A percentile compares a stretch with the other conserved stretches of the same genome.
Evolutionary conservation across 2,329 filamentous ascomycete species (phyloP).

Genomic region (Penicillium decumbens): DNA sequence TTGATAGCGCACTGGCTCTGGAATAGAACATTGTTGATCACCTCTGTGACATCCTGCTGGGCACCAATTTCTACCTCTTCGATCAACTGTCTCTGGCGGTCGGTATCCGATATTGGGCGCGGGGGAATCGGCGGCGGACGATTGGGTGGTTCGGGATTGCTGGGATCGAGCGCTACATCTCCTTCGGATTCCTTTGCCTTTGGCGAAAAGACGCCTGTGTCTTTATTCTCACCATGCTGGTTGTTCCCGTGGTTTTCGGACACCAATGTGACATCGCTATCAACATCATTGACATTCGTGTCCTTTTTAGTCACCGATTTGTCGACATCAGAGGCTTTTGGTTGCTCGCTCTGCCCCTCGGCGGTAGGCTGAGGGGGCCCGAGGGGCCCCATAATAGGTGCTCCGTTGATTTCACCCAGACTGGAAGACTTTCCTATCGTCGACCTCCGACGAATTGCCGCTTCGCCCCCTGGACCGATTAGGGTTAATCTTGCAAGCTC

Average conservation of each 20-base stretch:
- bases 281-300: constrained; percentile 26
- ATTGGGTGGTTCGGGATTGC: constrained; percentile 36
- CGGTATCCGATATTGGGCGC: constrained; percentile 39
- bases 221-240: constrained; percentile 34
- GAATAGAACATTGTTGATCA: constrained; percentile 87
- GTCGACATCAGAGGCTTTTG: constrained; percentile 7
- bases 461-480: constrained; percentile 55
- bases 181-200: constrained; percentile 5
- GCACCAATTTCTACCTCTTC: constrained; percentile 57
- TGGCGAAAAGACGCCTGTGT: constrained; percentile 32
- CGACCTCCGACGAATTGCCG: constrained; percentile 48
- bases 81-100: constrained; percentile 37
- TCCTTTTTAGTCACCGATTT: constrained; percentile 23
- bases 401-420: constrained; percentile 44
- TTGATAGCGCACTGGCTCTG: constrained; percentile 85
- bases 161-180: constrained; percentile 3
- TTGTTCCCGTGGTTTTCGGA: constrained; percentile 25
- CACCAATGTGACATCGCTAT: constrained; percentile 37
- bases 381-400: constrained; percentile 45
- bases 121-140: constrained; percentile 58
- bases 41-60: constrained; percentile 94
- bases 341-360: constrained; percentile 16
- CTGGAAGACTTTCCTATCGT: constrained; percentile 34
- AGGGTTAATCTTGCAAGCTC: constrained; percentile 77
- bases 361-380: constrained; percentile 33